Conservation (phyloP, 345 rosid genomes). For the Clausena lansium region DNA sequence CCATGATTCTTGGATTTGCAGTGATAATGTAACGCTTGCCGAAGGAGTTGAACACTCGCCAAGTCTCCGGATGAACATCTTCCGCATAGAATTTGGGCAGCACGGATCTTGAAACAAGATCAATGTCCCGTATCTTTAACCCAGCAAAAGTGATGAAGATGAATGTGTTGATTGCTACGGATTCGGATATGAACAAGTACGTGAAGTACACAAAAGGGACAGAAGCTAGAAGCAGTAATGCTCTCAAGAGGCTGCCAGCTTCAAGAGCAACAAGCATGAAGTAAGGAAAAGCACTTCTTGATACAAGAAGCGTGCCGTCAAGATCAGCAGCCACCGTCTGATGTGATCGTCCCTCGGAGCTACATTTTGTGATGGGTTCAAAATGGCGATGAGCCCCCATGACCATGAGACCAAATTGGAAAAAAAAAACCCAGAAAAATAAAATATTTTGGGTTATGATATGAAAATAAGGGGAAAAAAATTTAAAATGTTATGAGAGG, state of each 20-base stretch:
- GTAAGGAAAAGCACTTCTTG: constrained; percentile 84
- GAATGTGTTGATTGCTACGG: constrained; percentile 60
- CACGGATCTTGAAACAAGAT: constrained; percentile 78
- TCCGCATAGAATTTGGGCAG: constrained; percentile 80
- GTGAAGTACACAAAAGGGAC: constrained; percentile 72
- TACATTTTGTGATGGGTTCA: constrained; percentile 48
- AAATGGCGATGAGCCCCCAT: constrained; percentile 64
- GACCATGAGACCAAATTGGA: constrained; percentile 1
- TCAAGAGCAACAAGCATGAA: constrained; percentile 84
- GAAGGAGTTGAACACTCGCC: constrained; percentile 78
- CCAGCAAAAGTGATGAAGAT: constrained; percentile 71
- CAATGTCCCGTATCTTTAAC: constrained; percentile 61
- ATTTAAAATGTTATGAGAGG: no score
- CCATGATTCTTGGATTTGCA: constrained; percentile 80
- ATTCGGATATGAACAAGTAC: constrained; percentile 61
- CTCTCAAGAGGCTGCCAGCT: constrained; percentile 78
- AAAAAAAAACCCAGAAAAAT: neutral
- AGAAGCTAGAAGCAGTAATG: constrained; percentile 54
- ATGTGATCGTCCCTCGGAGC: constrained; percentile 54
- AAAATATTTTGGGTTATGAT: no score
- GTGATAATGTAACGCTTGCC: constrained; percentile 74
- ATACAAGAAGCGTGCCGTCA: constrained; percentile 76
- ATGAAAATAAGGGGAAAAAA: no score
- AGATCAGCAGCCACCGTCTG: constrained; percentile 83
- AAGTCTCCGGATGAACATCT: constrained; percentile 81